phyloP scores from a whole-genome alignment of 441 rosid genomes.

The Viola pubescens region DNA sequence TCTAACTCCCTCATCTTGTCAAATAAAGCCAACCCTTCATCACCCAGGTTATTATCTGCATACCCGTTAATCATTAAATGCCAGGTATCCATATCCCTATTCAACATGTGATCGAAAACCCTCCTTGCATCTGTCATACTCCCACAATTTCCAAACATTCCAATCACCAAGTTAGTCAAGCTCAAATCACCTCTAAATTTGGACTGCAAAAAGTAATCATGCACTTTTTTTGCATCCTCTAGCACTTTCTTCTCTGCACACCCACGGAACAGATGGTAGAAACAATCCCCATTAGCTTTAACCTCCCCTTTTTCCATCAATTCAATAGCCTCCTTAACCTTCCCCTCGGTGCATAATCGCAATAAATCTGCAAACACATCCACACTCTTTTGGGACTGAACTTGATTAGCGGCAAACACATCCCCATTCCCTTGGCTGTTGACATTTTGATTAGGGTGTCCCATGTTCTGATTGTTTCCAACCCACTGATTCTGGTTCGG shows the following conservation, averaged over 20 bases:
- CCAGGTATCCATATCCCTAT: conserved; percentile 74
- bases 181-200: conserved; percentile 49
- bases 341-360: conserved; percentile 49
- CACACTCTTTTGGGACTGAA: neutral
- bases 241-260: conserved; percentile 28
- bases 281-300: conserved; percentile 53
- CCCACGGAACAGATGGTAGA: conserved; percentile 41
- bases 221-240: conserved; percentile 85
- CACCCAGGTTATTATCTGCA: conserved; percentile 67
- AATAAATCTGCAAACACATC: conserved; percentile 33
- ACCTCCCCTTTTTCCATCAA: conserved; percentile 59
- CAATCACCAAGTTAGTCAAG: conserved; percentile 55
- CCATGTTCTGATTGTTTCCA: conserved; percentile 23
- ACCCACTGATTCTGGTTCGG: conserved; percentile 29
- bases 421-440: neutral
- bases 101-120: conserved; percentile 78
- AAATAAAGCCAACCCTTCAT: conserved; percentile 75
- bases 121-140: conserved; percentile 74
- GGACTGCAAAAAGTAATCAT: conserved; percentile 72
- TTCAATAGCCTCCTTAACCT: conserved; percentile 63
- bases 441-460: conserved; percentile 1
- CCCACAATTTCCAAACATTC: conserved; percentile 62
- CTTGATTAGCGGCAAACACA: neutral
- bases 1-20: conserved; percentile 61
- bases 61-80: conserved; percentile 73